phyloP scores from a whole-genome alignment of 2,329 filamentous ascomycete genomes.

The Ascochyta koolunga region DNA sequence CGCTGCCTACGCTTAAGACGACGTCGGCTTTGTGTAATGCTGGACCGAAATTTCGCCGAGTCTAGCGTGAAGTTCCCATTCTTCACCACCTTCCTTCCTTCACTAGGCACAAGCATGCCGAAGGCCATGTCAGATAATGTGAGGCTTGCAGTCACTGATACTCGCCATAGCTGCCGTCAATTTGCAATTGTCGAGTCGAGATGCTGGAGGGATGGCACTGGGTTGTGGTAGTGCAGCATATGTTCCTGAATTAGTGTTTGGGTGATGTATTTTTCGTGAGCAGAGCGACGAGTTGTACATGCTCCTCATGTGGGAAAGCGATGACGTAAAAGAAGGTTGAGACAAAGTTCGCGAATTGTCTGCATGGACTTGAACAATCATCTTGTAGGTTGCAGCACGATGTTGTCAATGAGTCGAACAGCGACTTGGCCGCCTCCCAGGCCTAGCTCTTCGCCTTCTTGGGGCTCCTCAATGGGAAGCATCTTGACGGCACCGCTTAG shows the following conservation, averaged over 20 bases:
- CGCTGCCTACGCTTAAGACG: too few species aligned
- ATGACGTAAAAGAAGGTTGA: background rate
- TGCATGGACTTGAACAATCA: background rate
- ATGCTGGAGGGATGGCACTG: too few species aligned
- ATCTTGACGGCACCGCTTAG: conserved; percentile 92
- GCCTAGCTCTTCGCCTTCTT: conserved; percentile 71
- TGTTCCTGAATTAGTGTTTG: background rate
- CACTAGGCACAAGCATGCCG: background rate
- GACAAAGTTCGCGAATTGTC: background rate
- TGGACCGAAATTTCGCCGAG: conserved; percentile 4
- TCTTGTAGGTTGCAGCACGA: conserved; percentile 61
- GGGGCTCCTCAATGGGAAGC: conserved; percentile 75
- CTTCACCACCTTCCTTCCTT: background rate
- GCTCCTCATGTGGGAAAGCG: background rate
- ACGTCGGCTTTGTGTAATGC: too few species aligned
- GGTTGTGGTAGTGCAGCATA: background rate
- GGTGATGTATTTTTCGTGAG: background rate
- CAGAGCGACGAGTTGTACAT: too few species aligned
- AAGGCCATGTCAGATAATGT: background rate
- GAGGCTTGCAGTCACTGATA: background rate
- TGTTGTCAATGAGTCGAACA: conserved; percentile 93
- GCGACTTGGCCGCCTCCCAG: conserved; percentile 74
- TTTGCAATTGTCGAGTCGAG: background rate
- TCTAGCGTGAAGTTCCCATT: background rate
- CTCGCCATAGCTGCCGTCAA: background rate